Evolutionary conservation across 768 basidiomycete species (phyloP), one percentile per base, ranked within the genome.

Genomic region (Tricholoma saponaceum): DNA sequence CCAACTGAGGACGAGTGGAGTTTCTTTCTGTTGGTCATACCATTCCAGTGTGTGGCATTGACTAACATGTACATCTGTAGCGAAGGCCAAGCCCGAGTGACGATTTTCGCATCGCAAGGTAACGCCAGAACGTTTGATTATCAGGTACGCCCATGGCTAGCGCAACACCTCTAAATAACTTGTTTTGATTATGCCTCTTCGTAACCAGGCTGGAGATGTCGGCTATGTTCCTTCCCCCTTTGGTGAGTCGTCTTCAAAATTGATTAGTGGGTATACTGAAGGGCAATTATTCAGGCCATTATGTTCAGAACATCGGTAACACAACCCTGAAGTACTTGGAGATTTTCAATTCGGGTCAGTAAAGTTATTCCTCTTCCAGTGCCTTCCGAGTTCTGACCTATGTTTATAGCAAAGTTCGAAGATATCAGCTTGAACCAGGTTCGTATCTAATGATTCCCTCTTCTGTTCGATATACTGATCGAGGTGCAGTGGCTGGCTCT

Each of bases 1-100:
- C 86, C 87, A 6, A 83, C 81, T 10, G 74, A 83, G 62, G 83
- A 85, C 58, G 85, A 86, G 69, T 87, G 85, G 85, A 76, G 71
- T 51, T 83, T 77, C 67, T 83, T 77, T 78, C 55, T 85, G 83
- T 83, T 65, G 55, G 74, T 71, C 47, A 52, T 55, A 51, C 28
- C 18, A 28, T 39, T 51, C 52, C 51, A 33, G 30, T 39, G 4
- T 39, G 9, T 18, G 18, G 4, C 22, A 8, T 12, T 13, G 37
- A 4, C 50, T 43, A 23, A 46, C 54, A 26, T 57, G 50, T 18
- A 25, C 20, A 16, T 54, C 16, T 41, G 9, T 58, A 87, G 83
- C 37, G 76, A 79, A 66, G 86, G 84, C 3, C 58, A 74, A 28
- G 80, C 67, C 2, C 81, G 85, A 23, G 72, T 84, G 58, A 85